Base-by-base conservation (phyloP, 2,329 filamentous ascomycete genomes). In the Trichoderma guizhouense region DNA sequence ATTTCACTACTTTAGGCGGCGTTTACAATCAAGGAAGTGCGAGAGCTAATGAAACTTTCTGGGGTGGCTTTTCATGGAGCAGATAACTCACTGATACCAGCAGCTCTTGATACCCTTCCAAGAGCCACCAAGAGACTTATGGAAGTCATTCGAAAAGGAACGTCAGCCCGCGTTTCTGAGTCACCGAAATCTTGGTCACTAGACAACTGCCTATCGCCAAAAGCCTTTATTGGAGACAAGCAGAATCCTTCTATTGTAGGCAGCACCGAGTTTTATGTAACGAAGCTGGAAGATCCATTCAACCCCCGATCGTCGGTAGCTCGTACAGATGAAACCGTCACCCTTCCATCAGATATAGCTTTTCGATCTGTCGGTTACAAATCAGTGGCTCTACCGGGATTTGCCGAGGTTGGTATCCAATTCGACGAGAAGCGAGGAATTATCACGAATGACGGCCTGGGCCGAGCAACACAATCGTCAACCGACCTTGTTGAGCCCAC, bases 291-390 rank as follows among this genome's bases (percentile, higher is more conserved):
- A 1, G 85, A 88, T 76, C 86, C 78, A 72, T 89, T 86, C 82
- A 87, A 85, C 79, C 85, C 86, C 18, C 75, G 81, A 55, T 84
- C 88, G 9, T 82, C 84, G 67, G 84, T 86, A 15, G 79, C 82
- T 4, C 79, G 83, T 14, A 89, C 86, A 0, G 86, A 84, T 0
- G 82, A 88, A 72, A 83, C 82, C 2, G 72, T 86, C 3, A 79
- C 85, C 5, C 76, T 97, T 6, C 85, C 89, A 0, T 90, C 94
- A 0, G 87, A 90, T 7, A 79, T 95, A 5, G 94, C 93, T 18
- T 98, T 99, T 82, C 90, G 94, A 21, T 97, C 94, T n/a, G 95
- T 99, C 57, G 96, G 96, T 7, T 99, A 99, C 83, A 94, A 93
- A 76, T 95, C 94, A 0, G 87, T 91, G 36, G 86, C 93, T 0